phyloP scores from a whole-genome alignment of 495 filamentous ascomycete species.

The Penicillium soppii region DNA sequence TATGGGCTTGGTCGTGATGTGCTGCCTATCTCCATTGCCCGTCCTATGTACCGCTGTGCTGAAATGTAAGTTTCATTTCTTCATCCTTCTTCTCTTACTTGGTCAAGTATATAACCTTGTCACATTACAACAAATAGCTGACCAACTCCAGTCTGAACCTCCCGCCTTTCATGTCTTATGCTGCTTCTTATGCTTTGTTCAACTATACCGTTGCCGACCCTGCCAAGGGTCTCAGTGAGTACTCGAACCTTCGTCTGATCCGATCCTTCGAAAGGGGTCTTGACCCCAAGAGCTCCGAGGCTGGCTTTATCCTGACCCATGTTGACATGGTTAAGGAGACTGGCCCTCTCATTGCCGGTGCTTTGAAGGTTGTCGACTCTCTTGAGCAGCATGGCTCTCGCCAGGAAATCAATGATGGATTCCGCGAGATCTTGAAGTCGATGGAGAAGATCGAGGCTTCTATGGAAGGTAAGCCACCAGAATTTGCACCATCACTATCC shows the following conservation, averaged over 20 bases:
- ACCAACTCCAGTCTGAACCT: slow-evolving; percentile 37
- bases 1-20: slow-evolving; percentile 75
- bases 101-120: not conserved
- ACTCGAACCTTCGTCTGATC: slow-evolving; percentile 78
- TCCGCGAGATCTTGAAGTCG: slow-evolving; percentile 58
- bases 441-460: slow-evolving; percentile 70
- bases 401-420: slow-evolving; percentile 59
- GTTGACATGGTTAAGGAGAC: slow-evolving; percentile 84
- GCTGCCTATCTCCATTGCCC: slow-evolving; percentile 66
- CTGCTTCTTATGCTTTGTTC: slow-evolving; percentile 85
- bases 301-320: slow-evolving; percentile 83
- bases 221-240: slow-evolving; percentile 57
- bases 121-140: slow-evolving; percentile 7
- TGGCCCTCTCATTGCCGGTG: slow-evolving; percentile 66
- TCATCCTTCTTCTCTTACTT: slow-evolving; percentile 1
- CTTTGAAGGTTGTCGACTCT: slow-evolving; percentile 61
- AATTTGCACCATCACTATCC: not conserved
- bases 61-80: slow-evolving; percentile 61
- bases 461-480: slow-evolving; percentile 65
- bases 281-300: slow-evolving; percentile 83
- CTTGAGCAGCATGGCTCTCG: slow-evolving; percentile 49
- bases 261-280: slow-evolving; percentile 87
- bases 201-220: slow-evolving; percentile 77
- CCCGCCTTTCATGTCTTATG: slow-evolving; percentile 92
- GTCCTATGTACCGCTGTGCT: slow-evolving; percentile 75